These are phyloP conservation scores for Tanacetum coccineum DNA, from an alignment of 129 eudicot genomes.

Conservation along the genomic window DNA sequence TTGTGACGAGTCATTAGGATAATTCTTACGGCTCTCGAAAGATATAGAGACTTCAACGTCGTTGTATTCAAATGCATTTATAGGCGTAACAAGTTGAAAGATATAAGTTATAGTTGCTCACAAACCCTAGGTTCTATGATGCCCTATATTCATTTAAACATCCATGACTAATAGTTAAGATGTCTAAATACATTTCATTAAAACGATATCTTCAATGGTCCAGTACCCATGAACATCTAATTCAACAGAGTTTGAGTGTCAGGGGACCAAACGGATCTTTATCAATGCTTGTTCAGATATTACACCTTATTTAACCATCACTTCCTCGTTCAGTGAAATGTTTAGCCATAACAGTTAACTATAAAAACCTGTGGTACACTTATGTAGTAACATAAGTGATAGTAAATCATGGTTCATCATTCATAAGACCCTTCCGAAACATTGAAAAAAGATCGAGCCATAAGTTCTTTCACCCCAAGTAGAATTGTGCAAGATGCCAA, in stretches of 20 bases:
- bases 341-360: conserved; percentile 16
- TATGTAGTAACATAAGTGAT: background rate
- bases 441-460: background rate
- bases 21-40: conserved; percentile 14
- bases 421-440: background rate
- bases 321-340: background rate
- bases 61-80: conserved; percentile 18
- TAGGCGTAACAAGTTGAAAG: conserved; percentile 16
- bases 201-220: conserved; percentile 20
- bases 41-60: conserved; percentile 17
- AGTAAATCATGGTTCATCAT: background rate
- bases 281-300: conserved; percentile 6
- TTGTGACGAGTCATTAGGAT: conserved; percentile 6
- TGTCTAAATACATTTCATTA: conserved; percentile 22
- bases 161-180: conserved; percentile 16
- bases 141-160: conserved; percentile 2
- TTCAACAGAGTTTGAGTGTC: conserved; percentile 26
- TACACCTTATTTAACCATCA: conserved; percentile 1
- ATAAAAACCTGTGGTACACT: background rate
- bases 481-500: no score
- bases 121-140: conserved; percentile 21
- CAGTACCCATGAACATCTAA: conserved; percentile 3
- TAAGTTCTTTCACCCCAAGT: background rate
- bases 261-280: conserved; percentile 2
- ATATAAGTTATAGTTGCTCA: background rate